Evolutionary conservation across 78 protist species (phyloP).

Genomic region (Capsaspora owczarzaki): DNA sequence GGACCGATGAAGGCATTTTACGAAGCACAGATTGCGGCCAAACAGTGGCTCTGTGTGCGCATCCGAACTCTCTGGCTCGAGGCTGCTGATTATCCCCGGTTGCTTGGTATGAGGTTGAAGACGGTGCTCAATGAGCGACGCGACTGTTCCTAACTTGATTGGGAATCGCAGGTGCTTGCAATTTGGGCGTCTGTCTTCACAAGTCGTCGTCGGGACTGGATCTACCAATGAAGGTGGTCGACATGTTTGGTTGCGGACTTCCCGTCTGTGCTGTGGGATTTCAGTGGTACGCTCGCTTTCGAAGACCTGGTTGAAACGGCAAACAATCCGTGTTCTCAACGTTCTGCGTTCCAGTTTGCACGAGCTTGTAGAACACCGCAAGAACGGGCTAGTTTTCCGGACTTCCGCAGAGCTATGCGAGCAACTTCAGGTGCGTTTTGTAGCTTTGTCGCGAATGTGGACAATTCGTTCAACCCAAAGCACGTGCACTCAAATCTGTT

Average conservation of each 20-base stretch:
- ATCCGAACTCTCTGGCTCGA: constrained; percentile 52
- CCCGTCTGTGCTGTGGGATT: constrained; percentile 72
- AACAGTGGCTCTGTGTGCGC: background rate
- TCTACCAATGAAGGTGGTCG: constrained; percentile 96
- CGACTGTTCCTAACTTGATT: too few species aligned
- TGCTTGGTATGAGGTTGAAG: too few species aligned
- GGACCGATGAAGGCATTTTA: constrained; percentile 2
- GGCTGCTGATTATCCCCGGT: constrained; percentile 51
- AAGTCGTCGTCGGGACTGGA: constrained; percentile 75
- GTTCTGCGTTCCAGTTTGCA: background rate
- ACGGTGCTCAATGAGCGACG: too few species aligned
- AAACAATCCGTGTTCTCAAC: background rate
- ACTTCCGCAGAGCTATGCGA: background rate
- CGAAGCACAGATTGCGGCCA: constrained; percentile 5
- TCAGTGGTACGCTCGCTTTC: background rate
- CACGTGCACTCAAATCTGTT: too few species aligned
- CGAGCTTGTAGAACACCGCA: constrained; percentile 27
- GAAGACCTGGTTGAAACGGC: background rate
- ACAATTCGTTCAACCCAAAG: too few species aligned
- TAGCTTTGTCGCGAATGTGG: too few species aligned
- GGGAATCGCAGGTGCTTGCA: constrained; percentile 41
- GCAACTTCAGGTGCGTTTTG: background rate
- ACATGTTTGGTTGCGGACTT: constrained; percentile 82
- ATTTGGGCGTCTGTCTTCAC: constrained; percentile 85
- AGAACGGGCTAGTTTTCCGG: constrained; percentile 23